Evolutionary conservation across 108 stramenopile species (phyloP), one percentile per base, ranked within the genome.

Genomic region (Nannochloropsis salina): DNA sequence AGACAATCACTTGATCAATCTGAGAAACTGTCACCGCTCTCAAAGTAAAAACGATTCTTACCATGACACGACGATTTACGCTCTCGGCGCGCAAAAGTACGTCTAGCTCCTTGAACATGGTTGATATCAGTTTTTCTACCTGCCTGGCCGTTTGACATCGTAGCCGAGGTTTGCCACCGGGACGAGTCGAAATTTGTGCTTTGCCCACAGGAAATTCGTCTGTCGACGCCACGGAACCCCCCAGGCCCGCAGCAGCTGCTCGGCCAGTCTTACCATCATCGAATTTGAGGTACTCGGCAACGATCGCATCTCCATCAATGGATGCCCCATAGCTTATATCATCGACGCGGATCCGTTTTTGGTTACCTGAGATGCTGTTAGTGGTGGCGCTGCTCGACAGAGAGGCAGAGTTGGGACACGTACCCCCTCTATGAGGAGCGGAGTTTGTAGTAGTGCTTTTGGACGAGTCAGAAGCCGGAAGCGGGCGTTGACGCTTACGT

Each of bases 401-500:
- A 8, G 61, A 74, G 61, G 61, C 61, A 15, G 61, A 74, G 1
- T 74, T 74, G 61, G 61, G 61, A 74, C 61, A 74, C 61, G 61
- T 74, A 74, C 61, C 61, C 61, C 61, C 61, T 74, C 61, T 74
- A 2, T 74, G 61, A 15, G 61, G 61, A 15, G 61, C 61, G 20
- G 61, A 74, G 61, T 74, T 74, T 74, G 61, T 74, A 15, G 61
- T 74, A n/a, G 61, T 74, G 61, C 61, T 74, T 74, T 74, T 74
- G 20, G 61, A 74, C 20, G 61, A 74, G 61, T 74, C 61, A n/a
- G 61, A 74, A 8, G 61, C 61, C 3, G 61, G 61, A n/a, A 74
- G n/a, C 20, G 61, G 61, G 6, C 61, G 61, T n/a, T 74, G 15
- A n/a, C 61, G 61, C 61, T 74, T 74, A n/a, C 61, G 61, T n/a